Conservation (phyloP, 306 rosid species). For the Carpinus fangiana region DNA sequence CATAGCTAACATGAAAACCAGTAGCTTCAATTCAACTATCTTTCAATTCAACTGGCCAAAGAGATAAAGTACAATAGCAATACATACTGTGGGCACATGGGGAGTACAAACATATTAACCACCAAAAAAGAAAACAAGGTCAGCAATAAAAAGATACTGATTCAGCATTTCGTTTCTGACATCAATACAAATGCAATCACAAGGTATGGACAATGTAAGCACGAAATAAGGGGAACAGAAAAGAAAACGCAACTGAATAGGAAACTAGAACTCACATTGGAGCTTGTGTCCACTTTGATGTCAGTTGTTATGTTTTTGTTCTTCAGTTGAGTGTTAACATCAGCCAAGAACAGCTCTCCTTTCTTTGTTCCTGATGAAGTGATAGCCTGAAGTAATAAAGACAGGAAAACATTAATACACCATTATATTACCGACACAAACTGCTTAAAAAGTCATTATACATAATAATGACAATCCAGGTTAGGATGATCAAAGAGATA, state of each 20-base stretch:
- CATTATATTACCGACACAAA: neutral
- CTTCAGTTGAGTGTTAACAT: slow-evolving; percentile 81
- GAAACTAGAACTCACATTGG: slow-evolving; percentile 53
- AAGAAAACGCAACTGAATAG: slow-evolving; percentile 1
- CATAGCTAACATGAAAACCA: neutral
- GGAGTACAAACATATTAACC: neutral
- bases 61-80: neutral
- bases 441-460: neutral
- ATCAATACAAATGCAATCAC: neutral
- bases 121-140: neutral
- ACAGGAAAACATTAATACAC: neutral
- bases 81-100: neutral
- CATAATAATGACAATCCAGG: neutral
- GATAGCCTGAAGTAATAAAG: slow-evolving; percentile 57
- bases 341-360: slow-evolving; percentile 73
- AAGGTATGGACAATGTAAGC: neutral
- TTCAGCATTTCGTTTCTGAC: neutral
- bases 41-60: neutral
- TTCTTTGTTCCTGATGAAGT: slow-evolving; percentile 75
- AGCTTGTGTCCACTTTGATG: slow-evolving; percentile 76
- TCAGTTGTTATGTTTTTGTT: slow-evolving; percentile 76
- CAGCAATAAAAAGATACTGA: neutral
- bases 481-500: neutral
- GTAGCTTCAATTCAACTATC: neutral
- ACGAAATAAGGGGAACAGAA: neutral